These are phyloP conservation scores for Wickerhamomyces mucosus DNA, from an alignment of 805 yeast species.

Conservation along the genomic window DNA sequence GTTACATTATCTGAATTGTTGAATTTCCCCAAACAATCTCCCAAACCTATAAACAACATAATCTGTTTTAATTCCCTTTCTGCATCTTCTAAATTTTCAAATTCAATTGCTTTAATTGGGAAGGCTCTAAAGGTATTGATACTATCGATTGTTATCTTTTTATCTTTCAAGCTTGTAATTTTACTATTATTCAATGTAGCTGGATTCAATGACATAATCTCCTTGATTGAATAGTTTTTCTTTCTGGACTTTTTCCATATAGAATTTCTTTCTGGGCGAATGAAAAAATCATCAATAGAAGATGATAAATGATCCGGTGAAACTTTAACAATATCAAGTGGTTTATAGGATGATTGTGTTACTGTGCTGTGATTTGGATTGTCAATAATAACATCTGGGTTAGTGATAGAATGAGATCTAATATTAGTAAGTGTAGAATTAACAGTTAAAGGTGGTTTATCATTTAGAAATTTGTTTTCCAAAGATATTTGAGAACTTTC, in stretches of 20 bases:
- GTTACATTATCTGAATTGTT: constrained; percentile 17
- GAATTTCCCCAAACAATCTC: constrained; percentile 1
- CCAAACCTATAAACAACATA: not conserved
- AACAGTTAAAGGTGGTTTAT: not conserved
- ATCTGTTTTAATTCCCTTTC: no score
- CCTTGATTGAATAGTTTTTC: constrained; percentile 10
- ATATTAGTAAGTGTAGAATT: not conserved
- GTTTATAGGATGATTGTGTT: not conserved
- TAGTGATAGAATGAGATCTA: not conserved
- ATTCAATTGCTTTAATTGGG: constrained; percentile 7
- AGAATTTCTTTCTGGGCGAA: constrained; percentile 1
- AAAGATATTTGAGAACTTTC: not conserved
- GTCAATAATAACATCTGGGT: no score
- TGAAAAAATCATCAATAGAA: constrained; percentile 1
- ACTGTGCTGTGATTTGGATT: not conserved
- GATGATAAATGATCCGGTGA: constrained; percentile 4
- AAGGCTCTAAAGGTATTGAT: no score
- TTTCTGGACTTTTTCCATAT: not conserved
- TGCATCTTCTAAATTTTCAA: constrained; percentile 19
- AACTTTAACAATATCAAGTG: constrained; percentile 7
- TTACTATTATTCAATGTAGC: constrained; percentile 4
- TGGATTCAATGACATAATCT: constrained; percentile 12
- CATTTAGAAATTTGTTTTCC: not conserved
- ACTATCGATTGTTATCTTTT: not conserved
- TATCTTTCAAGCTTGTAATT: not conserved